Conservation (phyloP, 495 filamentous ascomycete species). For the Parachaetomium inaequale region DNA sequence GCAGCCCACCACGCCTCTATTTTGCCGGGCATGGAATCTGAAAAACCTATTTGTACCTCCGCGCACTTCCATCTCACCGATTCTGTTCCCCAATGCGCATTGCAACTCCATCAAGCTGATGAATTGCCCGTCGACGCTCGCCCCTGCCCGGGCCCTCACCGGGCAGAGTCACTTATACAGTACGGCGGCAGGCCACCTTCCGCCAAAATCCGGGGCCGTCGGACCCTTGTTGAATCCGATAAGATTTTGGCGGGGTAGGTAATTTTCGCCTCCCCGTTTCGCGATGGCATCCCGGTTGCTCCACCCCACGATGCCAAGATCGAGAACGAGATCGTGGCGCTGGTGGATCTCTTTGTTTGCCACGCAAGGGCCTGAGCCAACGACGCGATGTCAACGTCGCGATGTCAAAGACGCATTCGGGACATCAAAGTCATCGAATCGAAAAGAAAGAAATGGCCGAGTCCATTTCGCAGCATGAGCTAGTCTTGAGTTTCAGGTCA, state of each 20-base stretch:
- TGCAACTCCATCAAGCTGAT: neutral
- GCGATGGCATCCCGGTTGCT: neutral
- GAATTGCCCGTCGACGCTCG: neutral
- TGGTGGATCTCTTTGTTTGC: neutral
- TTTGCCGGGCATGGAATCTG: too few species aligned
- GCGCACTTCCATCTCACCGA: too few species aligned
- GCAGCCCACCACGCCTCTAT: too few species aligned
- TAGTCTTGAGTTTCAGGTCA: too few species aligned
- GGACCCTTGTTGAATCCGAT: neutral
- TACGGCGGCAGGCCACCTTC: neutral
- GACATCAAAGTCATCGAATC: neutral
- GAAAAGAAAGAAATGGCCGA: too few species aligned
- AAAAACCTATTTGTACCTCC: too few species aligned
- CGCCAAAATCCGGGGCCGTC: slow-evolving; percentile 1
- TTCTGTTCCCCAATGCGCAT: neutral
- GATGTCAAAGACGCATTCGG: neutral
- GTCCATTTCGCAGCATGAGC: too few species aligned
- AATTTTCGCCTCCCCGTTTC: neutral
- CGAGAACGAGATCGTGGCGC: slow-evolving; percentile 2
- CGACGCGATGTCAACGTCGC: neutral
- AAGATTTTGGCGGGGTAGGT: slow-evolving; percentile 6
- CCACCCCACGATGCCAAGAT: slow-evolving; percentile 1
- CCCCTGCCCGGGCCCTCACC: neutral
- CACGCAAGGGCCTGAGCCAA: neutral
- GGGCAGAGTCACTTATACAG: too few species aligned